phyloP scores from a whole-genome alignment of 768 basidiomycete species.

The Grammothele lineata region DNA sequence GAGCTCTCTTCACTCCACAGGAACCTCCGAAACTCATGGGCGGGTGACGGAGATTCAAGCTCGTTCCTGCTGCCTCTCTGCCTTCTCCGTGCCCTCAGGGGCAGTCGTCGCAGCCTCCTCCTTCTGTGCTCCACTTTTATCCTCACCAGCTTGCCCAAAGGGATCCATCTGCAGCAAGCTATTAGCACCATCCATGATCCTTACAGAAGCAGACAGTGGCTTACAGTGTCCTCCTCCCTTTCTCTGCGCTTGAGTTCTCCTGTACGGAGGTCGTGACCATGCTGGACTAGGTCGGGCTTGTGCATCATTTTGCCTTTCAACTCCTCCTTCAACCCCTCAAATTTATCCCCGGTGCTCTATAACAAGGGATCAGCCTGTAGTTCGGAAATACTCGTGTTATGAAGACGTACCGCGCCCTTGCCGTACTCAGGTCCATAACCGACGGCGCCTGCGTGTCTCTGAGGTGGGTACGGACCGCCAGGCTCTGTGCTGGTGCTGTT shows the following conservation, averaged over 20 bases:
- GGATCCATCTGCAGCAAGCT: no score
- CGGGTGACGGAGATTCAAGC: no score
- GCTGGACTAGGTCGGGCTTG: constrained; percentile 33
- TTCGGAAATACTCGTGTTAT: neutral
- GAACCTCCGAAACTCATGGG: no score
- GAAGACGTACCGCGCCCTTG: constrained; percentile 25
- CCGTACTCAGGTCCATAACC: constrained; percentile 37
- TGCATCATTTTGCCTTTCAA: constrained; percentile 35
- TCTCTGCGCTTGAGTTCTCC: constrained; percentile 38
- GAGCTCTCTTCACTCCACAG: no score
- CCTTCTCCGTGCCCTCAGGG: constrained; percentile 22
- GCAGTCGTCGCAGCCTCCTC: constrained; percentile 25
- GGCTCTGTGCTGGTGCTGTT: neutral
- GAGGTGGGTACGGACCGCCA: constrained; percentile 28
- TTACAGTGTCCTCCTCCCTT: constrained; percentile 27
- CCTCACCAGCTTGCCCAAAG: neutral
- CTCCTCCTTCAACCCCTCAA: constrained; percentile 35
- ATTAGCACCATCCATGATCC: no score
- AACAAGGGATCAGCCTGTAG: no score
- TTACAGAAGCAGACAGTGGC: no score
- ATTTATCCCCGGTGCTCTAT: constrained; percentile 31
- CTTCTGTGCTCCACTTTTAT: constrained; percentile 9
- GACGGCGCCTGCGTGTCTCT: constrained; percentile 39
- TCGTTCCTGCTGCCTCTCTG: constrained; percentile 14
- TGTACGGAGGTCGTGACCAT: constrained; percentile 35